phyloP scores from a whole-genome alignment of 352 stramenopile species.

The Phytopythium mirpurense region DNA sequence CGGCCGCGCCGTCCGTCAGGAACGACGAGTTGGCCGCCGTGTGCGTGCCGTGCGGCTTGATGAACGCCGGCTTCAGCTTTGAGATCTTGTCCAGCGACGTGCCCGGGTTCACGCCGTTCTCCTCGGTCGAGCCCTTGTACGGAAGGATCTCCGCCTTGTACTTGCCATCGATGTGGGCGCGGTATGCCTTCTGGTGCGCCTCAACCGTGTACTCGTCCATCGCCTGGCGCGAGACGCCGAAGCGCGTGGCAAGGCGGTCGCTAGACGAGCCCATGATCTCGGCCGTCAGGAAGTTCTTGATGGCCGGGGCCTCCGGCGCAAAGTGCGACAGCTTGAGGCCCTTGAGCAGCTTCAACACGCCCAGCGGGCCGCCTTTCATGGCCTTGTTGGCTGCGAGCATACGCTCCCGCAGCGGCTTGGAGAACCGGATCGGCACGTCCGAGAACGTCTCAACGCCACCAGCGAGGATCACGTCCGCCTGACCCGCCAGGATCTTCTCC shows the following conservation, averaged over 20 bases:
- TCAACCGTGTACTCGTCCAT: conserved; percentile 97
- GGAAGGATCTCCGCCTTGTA: conserved; percentile 91
- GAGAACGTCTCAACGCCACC: conserved; percentile 97
- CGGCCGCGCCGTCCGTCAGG: conserved; percentile 96
- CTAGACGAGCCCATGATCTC: conserved; percentile 98
- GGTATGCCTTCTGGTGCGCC: conserved; percentile 91
- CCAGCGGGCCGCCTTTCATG: conserved; percentile 93
- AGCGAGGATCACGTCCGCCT: conserved; percentile 94
- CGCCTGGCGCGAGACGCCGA: conserved; percentile 93
- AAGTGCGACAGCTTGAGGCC: conserved; percentile 91
- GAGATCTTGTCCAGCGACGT: conserved; percentile 94
- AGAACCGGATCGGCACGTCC: conserved; percentile 97
- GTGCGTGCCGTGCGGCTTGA: conserved; percentile 98
- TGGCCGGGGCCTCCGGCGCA: conserved; percentile 93
- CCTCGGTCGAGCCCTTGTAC: conserved; percentile 93
- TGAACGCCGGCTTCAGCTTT: conserved; percentile 97
- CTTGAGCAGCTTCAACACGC: conserved; percentile 89
- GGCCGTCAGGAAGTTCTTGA: conserved; percentile 98
- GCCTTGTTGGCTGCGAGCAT: conserved; percentile 88
- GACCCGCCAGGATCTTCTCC: conserved; percentile 95
- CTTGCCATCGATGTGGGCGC: conserved; percentile 93
- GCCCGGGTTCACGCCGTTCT: conserved; percentile 97
- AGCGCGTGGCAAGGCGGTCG: conserved; percentile 91
- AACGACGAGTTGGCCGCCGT: conserved; percentile 98
- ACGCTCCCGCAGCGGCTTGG: conserved; percentile 78